These are phyloP conservation scores for Talaromyces stipitatus DNA, from an alignment of 495 filamentous ascomycete species.

Conservation along the genomic window DNA sequence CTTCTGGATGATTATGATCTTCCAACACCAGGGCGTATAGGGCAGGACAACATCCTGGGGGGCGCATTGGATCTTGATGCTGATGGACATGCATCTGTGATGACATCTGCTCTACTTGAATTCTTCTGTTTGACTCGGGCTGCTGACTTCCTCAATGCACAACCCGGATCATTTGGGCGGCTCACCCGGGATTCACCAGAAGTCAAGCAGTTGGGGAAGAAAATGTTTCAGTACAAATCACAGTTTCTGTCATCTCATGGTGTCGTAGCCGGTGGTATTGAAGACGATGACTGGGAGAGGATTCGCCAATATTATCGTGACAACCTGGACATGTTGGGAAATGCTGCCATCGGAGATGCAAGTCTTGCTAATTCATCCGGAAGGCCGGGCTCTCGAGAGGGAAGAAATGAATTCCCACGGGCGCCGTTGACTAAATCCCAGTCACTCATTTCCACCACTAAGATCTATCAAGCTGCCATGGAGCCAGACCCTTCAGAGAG, in stretches of 20 bases:
- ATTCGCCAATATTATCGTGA: constrained; percentile 37
- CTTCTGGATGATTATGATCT: constrained; percentile 12
- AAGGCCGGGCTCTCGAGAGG: constrained; percentile 11
- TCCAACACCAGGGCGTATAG: neutral
- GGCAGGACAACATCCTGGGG: constrained; percentile 6
- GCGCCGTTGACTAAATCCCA: neutral
- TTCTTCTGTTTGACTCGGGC: constrained; percentile 39
- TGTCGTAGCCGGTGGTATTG: constrained; percentile 29
- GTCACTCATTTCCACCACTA: neutral
- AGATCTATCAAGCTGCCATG: neutral
- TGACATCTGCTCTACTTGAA: constrained; percentile 38
- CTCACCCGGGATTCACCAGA: constrained; percentile 39
- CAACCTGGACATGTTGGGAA: constrained; percentile 32
- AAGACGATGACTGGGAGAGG: constrained; percentile 26
- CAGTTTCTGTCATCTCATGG: constrained; percentile 34
- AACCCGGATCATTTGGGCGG: constrained; percentile 19
- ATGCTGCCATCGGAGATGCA: constrained; percentile 28
- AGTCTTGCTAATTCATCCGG: constrained; percentile 16
- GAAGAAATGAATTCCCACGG: neutral
- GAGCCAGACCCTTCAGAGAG: neutral
- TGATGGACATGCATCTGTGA: constrained; percentile 32
- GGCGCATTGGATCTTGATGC: constrained; percentile 21
- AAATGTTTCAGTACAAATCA: constrained; percentile 35
- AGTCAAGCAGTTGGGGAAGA: constrained; percentile 31
- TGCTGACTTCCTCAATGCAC: constrained; percentile 37